Evolutionary conservation across 2,329 filamentous ascomycete genomes (phyloP).

Genomic region (Periconia sp.): DNA sequence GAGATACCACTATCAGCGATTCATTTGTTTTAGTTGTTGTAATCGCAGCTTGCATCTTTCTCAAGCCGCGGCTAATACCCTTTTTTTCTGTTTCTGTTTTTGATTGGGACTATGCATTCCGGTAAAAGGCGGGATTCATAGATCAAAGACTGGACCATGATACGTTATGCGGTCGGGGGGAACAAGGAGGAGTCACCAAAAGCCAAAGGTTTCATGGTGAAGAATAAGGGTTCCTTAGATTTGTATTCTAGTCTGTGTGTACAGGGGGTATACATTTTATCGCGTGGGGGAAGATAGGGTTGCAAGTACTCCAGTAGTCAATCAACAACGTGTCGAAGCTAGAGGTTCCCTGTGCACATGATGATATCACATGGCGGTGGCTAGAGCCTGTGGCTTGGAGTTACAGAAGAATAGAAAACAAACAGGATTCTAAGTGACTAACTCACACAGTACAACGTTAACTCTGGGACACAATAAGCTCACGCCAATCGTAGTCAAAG

Average conservation of each 20-base stretch:
- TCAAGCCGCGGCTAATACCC: slow-evolving; percentile 60
- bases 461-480: too few species aligned
- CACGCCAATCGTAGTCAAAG: too few species aligned
- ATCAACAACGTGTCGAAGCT: slow-evolving; percentile 2
- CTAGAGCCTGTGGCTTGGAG: neutral
- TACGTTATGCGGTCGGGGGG: neutral
- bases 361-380: neutral
- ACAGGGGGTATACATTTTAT: slow-evolving; percentile 5
- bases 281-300: slow-evolving; percentile 4
- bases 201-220: neutral
- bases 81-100: neutral
- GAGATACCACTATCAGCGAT: slow-evolving; percentile 47
- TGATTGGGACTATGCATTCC: neutral
- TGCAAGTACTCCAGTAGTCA: slow-evolving; percentile 1
- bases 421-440: too few species aligned
- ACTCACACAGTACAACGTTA: too few species aligned
- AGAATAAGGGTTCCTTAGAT: neutral
- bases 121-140: neutral
- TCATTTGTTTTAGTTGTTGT: slow-evolving; percentile 62
- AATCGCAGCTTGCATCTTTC: slow-evolving; percentile 41
- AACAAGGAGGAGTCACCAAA: neutral
- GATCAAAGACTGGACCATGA: neutral
- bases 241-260: neutral
- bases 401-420: neutral
- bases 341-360: neutral